A percentile compares a stretch with the other conserved stretches of the same genome.
phyloP scores from a whole-genome alignment of 768 basidiomycete genomes.

The Gloeopeniophorella convolvens region DNA sequence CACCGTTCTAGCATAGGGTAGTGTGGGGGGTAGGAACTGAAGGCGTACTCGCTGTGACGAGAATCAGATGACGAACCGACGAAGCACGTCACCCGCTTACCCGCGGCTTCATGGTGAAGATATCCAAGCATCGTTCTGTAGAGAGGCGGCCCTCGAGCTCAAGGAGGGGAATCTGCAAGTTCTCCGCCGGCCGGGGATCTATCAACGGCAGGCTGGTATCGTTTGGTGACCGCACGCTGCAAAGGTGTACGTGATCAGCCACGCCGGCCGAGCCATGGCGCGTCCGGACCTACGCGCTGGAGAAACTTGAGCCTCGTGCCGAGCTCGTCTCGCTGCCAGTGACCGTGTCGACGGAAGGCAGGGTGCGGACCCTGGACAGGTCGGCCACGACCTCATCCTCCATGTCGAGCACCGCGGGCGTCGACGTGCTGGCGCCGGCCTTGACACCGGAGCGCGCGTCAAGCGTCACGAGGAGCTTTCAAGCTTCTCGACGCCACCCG shows the following conservation, averaged over 20 bases:
- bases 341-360: conserved; percentile 26
- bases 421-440: conserved; percentile 37
- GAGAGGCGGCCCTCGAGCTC: conserved; percentile 79
- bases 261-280: neutral
- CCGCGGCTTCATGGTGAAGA: conserved; percentile 94
- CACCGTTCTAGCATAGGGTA: conserved; percentile 74
- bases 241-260: conserved; percentile 7
- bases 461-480: conserved; percentile 63
- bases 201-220: conserved; percentile 52
- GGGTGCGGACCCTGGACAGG: neutral
- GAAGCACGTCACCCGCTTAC: conserved; percentile 35
- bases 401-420: conserved; percentile 28
- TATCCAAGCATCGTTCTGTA: conserved; percentile 76
- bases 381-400: conserved; percentile 46
- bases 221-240: conserved; percentile 53
- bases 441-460: conserved; percentile 51
- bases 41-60: conserved; percentile 77
- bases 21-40: conserved; percentile 76
- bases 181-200: conserved; percentile 45
- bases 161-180: conserved; percentile 50
- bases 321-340: conserved; percentile 46
- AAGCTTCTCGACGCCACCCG: conserved; percentile 75
- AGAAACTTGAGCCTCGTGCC: conserved; percentile 41
- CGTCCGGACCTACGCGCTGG: conserved; percentile 44
- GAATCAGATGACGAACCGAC: neutral